Base-by-base conservation (phyloP, 352 stramenopile species). In the Phytophthora syringae region DNA sequence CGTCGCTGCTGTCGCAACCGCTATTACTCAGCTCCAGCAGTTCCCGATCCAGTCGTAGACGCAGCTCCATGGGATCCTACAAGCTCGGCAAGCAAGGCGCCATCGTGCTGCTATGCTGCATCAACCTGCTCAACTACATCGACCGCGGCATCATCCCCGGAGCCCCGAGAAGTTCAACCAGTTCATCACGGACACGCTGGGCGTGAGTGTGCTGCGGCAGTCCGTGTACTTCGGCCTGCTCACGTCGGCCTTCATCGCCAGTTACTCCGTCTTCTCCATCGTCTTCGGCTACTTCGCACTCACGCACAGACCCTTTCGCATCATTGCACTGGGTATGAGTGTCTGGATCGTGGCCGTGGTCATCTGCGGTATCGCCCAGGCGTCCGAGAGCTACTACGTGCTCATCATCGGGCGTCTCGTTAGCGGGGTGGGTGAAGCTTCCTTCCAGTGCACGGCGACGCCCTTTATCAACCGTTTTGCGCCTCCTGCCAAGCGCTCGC, bases 141-240 rank as follows among this genome's bases (percentile, higher is more conserved):
- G 95, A 99, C 79, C 90, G 95, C 30, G 92, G 93, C 25, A 98
- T 99, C 61, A 98, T 99, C 54, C 90, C 96, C 0, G 96, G 96
- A 10, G 90, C 93, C 0, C 88, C 89, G 79, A 96, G 58, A 89
- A 97, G 63, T 98, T 99, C 67, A 87, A 96, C 60, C 82, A 80
- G 47, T 99, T 98, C 63, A 97, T 98, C 61, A 83, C 80, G 10
- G 52, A 73, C 10, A 93, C 90, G n/a, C 73, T 91, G 11, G 67
- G 87, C 43, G 74, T 90, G 12, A 82, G 77, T 10, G 70, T 77
- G 42, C 68, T 87, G 48, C 70, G 84, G 37, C 75, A 93, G 65
- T 89, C 80, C 39, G 73, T 94, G 48, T 94, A 92, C 74, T 74
- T 98, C 34, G 93, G 91, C 1, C 64, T 98, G 11, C 73, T 98